Evolutionary conservation across 2,329 filamentous ascomycete species (phyloP).

Genomic region (Exophiala phaeomuriformis): DNA sequence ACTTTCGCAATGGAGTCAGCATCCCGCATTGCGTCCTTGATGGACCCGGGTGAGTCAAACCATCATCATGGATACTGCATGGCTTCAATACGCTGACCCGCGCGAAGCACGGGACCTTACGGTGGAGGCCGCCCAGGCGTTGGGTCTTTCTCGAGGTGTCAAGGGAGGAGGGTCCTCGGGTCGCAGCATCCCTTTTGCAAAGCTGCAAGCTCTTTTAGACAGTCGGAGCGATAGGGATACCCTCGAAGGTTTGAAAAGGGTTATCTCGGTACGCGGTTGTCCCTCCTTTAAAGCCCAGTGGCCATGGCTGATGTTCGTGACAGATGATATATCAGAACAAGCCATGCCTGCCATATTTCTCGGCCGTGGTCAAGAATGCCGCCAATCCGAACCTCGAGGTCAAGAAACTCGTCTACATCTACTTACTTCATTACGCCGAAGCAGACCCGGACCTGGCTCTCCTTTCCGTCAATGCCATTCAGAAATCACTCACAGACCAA

Average conservation of each 20-base stretch:
- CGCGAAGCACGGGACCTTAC: constrained; percentile 83
- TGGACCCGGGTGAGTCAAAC: constrained; percentile 68
- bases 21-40: constrained; percentile 82
- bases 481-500: constrained; percentile 88
- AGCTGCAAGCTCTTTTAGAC: constrained; percentile 91
- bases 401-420: constrained; percentile 98
- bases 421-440: constrained; percentile 93
- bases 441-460: constrained; percentile 91
- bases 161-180: constrained; percentile 54
- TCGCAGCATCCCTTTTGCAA: constrained; percentile 63
- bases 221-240: constrained; percentile 90
- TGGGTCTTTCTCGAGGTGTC: constrained; percentile 49
- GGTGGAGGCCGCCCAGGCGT: constrained; percentile 89
- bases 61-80: constrained; percentile 16
- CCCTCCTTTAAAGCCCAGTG: background rate
- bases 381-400: constrained; percentile 89
- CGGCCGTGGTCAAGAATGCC: constrained; percentile 96
- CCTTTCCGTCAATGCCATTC: constrained; percentile 96
- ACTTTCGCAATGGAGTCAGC: constrained; percentile 75
- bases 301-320: background rate
- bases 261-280: constrained; percentile 63
- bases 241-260: constrained; percentile 79
- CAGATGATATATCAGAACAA: constrained; percentile 94
- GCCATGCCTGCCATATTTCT: constrained; percentile 86
- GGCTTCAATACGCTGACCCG: constrained; percentile 24